These are phyloP conservation scores for Taphrina sp. DNA, from an alignment of 1,139 yeast genomes.

Conservation along the genomic window DNA sequence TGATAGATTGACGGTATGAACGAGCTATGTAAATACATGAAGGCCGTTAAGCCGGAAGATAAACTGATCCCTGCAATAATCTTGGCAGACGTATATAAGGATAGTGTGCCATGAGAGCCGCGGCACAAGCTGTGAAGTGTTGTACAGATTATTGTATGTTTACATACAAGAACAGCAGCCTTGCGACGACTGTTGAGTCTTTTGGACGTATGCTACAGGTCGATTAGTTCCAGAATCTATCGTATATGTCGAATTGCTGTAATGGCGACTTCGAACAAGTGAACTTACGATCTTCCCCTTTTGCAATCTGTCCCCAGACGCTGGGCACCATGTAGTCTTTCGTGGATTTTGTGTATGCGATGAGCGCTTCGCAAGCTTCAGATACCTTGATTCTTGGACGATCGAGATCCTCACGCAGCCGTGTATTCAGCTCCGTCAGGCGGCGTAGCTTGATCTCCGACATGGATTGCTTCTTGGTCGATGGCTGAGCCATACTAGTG, in stretches of 20 bases:
- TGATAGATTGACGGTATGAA: no score
- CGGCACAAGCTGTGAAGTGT: no score
- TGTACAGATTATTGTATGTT: no score
- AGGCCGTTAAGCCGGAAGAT: no score
- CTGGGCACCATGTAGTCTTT: slow-evolving; percentile 39
- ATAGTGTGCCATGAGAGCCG: no score
- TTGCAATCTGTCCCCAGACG: slow-evolving; percentile 38
- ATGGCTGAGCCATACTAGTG: slow-evolving; percentile 28
- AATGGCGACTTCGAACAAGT: neutral
- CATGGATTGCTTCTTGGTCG: slow-evolving; percentile 36
- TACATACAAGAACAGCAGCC: slow-evolving; percentile 21
- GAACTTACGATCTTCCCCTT: slow-evolving; percentile 36
- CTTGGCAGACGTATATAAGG: no score
- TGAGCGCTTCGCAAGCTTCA: slow-evolving; percentile 38
- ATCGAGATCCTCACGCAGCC: slow-evolving; percentile 37
- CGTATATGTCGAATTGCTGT: neutral
- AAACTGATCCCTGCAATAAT: no score
- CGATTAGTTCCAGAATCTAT: neutral
- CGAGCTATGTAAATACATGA: no score
- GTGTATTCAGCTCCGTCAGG: slow-evolving; percentile 35
- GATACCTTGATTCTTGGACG: slow-evolving; percentile 38
- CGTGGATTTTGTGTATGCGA: slow-evolving; percentile 36
- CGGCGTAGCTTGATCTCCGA: slow-evolving; percentile 38
- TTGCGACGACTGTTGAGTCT: slow-evolving; percentile 8
- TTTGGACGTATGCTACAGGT: slow-evolving; percentile 7